These are phyloP conservation scores for Neurospora intermedia DNA, from an alignment of 495 filamentous ascomycete species.

Conservation along the genomic window DNA sequence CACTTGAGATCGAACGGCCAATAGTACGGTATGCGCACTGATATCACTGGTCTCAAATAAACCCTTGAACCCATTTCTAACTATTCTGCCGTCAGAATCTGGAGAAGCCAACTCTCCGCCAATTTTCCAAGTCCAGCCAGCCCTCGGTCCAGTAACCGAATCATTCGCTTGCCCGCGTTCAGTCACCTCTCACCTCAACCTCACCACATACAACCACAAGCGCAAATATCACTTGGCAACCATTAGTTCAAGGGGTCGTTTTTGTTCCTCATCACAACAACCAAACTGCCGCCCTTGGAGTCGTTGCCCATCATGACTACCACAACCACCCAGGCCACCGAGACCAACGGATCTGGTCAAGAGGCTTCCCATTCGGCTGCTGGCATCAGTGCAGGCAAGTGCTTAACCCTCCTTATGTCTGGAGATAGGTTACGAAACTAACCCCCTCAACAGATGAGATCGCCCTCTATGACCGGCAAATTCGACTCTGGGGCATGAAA, in stretches of 20 bases:
- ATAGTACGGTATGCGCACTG: not conserved
- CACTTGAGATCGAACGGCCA: not conserved
- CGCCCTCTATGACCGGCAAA: conserved; percentile 94
- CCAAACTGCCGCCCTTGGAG: not conserved
- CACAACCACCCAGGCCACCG: not conserved
- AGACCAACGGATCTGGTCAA: conserved; percentile 7
- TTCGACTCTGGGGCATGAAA: conserved; percentile 94
- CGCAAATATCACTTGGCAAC: not conserved
- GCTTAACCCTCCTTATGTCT: not conserved
- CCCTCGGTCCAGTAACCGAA: not conserved
- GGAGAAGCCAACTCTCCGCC: not conserved
- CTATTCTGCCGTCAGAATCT: not conserved
- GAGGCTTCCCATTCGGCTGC: conserved; percentile 4
- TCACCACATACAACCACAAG: not conserved
- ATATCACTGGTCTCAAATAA: not conserved
- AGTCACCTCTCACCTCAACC: not conserved
- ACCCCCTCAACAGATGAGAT: conserved; percentile 63
- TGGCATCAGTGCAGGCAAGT: conserved; percentile 26
- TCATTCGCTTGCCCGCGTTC: not conserved
- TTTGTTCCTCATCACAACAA: not conserved
- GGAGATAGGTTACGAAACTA: not conserved
- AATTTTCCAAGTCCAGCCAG: not conserved
- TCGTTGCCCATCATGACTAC: not conserved
- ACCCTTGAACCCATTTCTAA: not conserved
- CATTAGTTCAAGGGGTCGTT: not conserved